Percentiles rank a stretch among this genome's conserved stretches.
Conservation (phyloP, 2,329 filamentous ascomycete genomes). For the Penicillium sp. region DNA sequence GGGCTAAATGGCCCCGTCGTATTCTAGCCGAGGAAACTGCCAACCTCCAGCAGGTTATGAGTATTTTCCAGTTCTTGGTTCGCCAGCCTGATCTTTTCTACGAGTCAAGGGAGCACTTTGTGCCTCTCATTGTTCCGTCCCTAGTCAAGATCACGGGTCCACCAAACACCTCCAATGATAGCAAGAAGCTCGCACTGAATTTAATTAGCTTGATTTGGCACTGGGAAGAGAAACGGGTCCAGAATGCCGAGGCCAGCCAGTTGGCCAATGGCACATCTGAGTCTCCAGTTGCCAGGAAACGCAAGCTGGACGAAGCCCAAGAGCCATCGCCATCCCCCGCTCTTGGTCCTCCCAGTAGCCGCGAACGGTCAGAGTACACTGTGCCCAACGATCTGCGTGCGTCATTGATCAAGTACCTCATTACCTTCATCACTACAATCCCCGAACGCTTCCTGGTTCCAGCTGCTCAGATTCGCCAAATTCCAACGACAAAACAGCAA, state of each 20-base stretch:
- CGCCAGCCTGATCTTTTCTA: slow-evolving; percentile 92
- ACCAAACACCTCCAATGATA: slow-evolving; percentile 83
- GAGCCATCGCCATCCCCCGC: slow-evolving; percentile 52
- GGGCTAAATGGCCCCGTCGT: slow-evolving; percentile 85
- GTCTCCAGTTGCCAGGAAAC: slow-evolving; percentile 73
- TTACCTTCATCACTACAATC: slow-evolving; percentile 89
- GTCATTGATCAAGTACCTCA: slow-evolving; percentile 89
- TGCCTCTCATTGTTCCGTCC: slow-evolving; percentile 82
- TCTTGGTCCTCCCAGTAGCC: slow-evolving; percentile 43
- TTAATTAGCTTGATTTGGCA: slow-evolving; percentile 87
- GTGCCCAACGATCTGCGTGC: slow-evolving; percentile 67
- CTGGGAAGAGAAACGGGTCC: slow-evolving; percentile 85
- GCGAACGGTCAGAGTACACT: slow-evolving; percentile 64
- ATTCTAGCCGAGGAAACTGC: slow-evolving; percentile 92
- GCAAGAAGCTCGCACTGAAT: slow-evolving; percentile 84
- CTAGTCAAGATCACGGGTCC: slow-evolving; percentile 80
- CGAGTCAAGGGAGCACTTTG: slow-evolving; percentile 88
- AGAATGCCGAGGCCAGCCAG: slow-evolving; percentile 50
- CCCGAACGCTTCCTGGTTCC: slow-evolving; percentile 80
- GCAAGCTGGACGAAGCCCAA: slow-evolving; percentile 68
- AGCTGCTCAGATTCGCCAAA: slow-evolving; percentile 65
- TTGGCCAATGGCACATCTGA: slow-evolving; percentile 52
- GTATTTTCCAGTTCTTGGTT: slow-evolving; percentile 95
- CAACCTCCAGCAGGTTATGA: slow-evolving; percentile 92
- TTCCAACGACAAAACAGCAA: slow-evolving; percentile 48